Evolutionary conservation across 345 rosid genomes (phyloP).

Genomic region (Limnanthes douglasii): DNA sequence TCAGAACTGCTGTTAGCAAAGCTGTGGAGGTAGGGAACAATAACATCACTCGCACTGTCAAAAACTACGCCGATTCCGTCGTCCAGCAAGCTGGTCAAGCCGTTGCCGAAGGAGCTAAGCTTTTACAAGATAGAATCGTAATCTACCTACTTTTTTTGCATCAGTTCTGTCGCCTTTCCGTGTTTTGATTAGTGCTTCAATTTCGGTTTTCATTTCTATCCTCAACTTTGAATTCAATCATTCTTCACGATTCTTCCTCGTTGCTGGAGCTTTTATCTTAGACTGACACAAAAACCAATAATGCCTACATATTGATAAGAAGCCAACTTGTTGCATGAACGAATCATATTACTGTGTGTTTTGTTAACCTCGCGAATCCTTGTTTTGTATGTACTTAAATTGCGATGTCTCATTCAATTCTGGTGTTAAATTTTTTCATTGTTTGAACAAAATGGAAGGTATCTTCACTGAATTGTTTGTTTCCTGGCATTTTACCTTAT

Average conservation of each 20-base stretch:
- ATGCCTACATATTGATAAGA: too few relatives aligned
- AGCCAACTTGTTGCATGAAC: too few relatives aligned
- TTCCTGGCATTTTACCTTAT: neutral
- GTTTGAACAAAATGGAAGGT: too few relatives aligned
- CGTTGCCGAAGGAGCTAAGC: conserved; percentile 92
- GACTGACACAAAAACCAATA: too few relatives aligned
- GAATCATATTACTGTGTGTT: too few relatives aligned
- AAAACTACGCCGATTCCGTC: conserved; percentile 84
- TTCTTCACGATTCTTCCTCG: too few relatives aligned
- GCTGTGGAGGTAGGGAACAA: conserved; percentile 97
- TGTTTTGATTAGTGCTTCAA: neutral
- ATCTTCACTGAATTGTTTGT: too few relatives aligned
- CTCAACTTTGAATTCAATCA: too few relatives aligned
- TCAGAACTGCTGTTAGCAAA: conserved; percentile 73
- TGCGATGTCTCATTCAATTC: conserved; percentile 3
- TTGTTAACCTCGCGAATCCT: too few relatives aligned
- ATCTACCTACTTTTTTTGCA: conserved; percentile 6
- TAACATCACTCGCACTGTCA: conserved; percentile 81
- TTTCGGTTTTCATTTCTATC: conserved; percentile 3
- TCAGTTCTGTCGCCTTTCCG: neutral
- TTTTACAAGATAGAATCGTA: conserved; percentile 92
- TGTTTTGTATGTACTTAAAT: too few relatives aligned
- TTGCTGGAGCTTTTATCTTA: neutral
- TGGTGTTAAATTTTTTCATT: neutral
- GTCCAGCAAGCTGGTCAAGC: conserved; percentile 97